Evolutionary conservation across 495 filamentous ascomycete species (phyloP), one percentile per base, ranked within the genome.

Genomic region (Aspergillus haitiensis): DNA sequence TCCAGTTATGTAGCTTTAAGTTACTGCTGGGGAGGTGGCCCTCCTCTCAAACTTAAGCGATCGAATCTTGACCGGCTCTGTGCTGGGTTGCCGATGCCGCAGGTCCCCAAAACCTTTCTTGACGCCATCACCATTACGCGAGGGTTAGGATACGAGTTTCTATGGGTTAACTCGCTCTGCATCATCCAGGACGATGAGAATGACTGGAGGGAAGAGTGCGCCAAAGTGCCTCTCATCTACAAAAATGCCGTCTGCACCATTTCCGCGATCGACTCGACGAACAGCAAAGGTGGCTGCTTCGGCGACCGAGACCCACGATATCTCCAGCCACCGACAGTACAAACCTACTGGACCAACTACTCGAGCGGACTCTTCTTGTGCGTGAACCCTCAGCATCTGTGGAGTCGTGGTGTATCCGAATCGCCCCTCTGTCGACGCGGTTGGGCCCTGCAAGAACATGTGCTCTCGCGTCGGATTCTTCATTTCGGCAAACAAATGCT

Each of bases 121-220:
- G 37, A 40, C n/a, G 37, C 37, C n/a, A 2, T 40, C 37, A n/a
- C n/a, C 6, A 40, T 40, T n/a, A 40, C 37, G 37, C 10, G 37
- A 40, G 37, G n/a, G 47, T 32, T 49, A 7, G 47, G 47, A 12
- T 15, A 18, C n/a, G 11, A 27, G 47, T 37, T n/a, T 16, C 31
- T 52, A 8, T 52, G 50, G 50, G 16, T 52, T 3, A 32, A 52
- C 11, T 6, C 50, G 6, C 50, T 52, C 5, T 52, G 50, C 33
- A 52, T 52, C 50, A 15, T 52, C 10, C 50, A 52, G 16, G 50
- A 52, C 32, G 13, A n/a, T n/a, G 31, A 15, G 6, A 33, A 52
- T 7, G 32, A 52, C 50, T 35, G 35, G 35, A 33, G 10, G 0
- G 9, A 9, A 5, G n/a, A 34, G 12, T 15, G 18, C 32, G 8